Base-by-base conservation (phyloP, 352 stramenopile genomes). In the Pythium volutum region DNA sequence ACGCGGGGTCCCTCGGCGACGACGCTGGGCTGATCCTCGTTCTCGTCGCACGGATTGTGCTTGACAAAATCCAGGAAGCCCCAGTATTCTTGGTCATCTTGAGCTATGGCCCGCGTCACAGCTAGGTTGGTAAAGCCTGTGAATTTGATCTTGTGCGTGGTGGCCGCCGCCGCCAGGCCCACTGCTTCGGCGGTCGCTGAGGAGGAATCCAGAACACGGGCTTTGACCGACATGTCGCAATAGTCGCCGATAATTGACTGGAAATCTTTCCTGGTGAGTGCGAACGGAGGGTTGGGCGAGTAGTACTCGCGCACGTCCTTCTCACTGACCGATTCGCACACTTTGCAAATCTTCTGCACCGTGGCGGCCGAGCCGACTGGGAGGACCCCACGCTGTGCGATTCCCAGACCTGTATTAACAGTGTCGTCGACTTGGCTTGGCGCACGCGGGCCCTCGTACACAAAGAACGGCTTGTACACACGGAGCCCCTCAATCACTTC, bases 401-500 rank as follows among this genome's bases (percentile, higher is more conserved):
- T 59, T 11, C 70, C 80, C n/a, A 84, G 62, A 11, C 82, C 73
- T 9, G 72, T 47, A 6, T 29, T 34, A 2, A 92, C 77, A 0
- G 69, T 55, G 34, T 86, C 80, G 16, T 31, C 81, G 23, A 89
- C 71, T 5, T 64, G 65, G 12, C 39, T 48, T 5, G 64, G 6
- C 9, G 71, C 48, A 9, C 79, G 79, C 45, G 59, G 58, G 33
- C 82, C 82, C 60, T 81, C 65, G 64, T 91, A 92, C 57, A 95
- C 82, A 53, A 88, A 89, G 54, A 93, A 91, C 26, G 62, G 75
- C 62, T 95, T 95, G 67, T 91, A 89, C 58, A 91, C 79, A 14
- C 79, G 77, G 43, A 91, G 73, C 5, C 85, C 85, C 59, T 89
- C 74, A 18, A 95, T 60, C 4, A 95, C 77, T 51, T 93, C 81